phyloP scores from a whole-genome alignment of 2,329 filamentous ascomycete species.

The Cladosporium sp. region DNA sequence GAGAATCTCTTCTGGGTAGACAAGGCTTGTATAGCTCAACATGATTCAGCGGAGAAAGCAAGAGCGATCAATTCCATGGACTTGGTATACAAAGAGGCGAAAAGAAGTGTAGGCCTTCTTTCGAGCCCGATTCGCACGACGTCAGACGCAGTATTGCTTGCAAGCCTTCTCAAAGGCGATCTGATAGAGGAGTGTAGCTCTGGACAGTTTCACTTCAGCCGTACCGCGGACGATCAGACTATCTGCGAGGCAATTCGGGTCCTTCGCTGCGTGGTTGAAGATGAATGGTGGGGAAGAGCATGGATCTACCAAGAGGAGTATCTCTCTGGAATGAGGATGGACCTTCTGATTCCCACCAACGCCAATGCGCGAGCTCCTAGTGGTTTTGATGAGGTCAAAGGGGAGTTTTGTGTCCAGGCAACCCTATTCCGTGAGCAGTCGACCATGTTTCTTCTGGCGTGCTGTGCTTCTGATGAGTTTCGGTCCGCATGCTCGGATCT shows the following conservation, averaged over 20 bases:
- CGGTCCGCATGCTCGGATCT: neutral
- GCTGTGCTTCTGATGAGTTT: neutral
- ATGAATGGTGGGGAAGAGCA: neutral
- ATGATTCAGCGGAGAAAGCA: neutral
- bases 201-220: too few species aligned
- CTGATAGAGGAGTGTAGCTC: too few species aligned
- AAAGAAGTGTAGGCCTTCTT: neutral
- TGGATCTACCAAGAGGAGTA: conserved; percentile 6
- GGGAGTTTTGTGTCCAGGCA: conserved; percentile 3
- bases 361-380: neutral
- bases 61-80: conserved; percentile 4
- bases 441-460: conserved; percentile 1
- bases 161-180: neutral
- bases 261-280: too few species aligned
- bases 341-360: neutral
- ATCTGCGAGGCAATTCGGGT: too few species aligned
- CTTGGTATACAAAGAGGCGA: neutral
- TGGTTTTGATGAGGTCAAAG: neutral
- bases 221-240: too few species aligned
- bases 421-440: neutral
- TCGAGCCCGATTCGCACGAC: neutral
- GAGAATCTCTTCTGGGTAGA: neutral
- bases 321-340: neutral
- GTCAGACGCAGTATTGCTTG: neutral
- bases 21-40: neutral